Conservation (phyloP, 2,329 filamentous ascomycete genomes). For the Aureobasidium lini region DNA sequence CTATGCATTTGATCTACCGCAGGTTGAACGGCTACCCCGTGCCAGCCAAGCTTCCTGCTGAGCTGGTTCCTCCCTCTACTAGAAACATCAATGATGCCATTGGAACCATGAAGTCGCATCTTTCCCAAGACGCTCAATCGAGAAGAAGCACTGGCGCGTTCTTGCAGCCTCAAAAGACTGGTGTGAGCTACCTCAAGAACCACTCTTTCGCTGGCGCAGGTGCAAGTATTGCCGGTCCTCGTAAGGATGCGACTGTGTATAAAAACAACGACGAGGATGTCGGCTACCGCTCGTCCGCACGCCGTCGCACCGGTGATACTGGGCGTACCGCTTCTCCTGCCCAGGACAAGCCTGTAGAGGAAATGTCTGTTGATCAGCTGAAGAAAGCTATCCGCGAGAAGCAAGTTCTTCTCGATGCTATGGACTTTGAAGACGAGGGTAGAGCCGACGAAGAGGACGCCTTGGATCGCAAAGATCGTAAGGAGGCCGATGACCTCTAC, state of each 20-base stretch:
- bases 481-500: slow-evolving; percentile 90
- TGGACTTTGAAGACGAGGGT: slow-evolving; percentile 92
- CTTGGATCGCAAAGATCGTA: slow-evolving; percentile 80
- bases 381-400: slow-evolving; percentile 91
- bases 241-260: slow-evolving; percentile 94
- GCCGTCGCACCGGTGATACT: slow-evolving; percentile 66
- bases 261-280: slow-evolving; percentile 88
- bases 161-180: slow-evolving; percentile 87
- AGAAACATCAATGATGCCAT: slow-evolving; percentile 90
- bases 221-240: slow-evolving; percentile 49
- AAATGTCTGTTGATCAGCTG: slow-evolving; percentile 77
- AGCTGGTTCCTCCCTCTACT: slow-evolving; percentile 90
- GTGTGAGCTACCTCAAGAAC: slow-evolving; percentile 95
- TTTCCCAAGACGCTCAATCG: slow-evolving; percentile 81
- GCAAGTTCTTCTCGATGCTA: slow-evolving; percentile 87
- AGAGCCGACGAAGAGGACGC: slow-evolving; percentile 84
- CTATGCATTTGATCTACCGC: slow-evolving; percentile 98
- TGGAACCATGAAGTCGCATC: slow-evolving; percentile 81
- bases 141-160: slow-evolving; percentile 85
- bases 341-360: slow-evolving; percentile 64
- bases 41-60: slow-evolving; percentile 77
- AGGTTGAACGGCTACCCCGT: slow-evolving; percentile 94
- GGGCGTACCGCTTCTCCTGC: slow-evolving; percentile 71
- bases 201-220: slow-evolving; percentile 70
- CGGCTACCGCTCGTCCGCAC: slow-evolving; percentile 84